A percentile compares a stretch with the other conserved stretches of the same genome.
phyloP scores from a whole-genome alignment of 352 stramenopile species.

The Thalassiosira hispida region DNA sequence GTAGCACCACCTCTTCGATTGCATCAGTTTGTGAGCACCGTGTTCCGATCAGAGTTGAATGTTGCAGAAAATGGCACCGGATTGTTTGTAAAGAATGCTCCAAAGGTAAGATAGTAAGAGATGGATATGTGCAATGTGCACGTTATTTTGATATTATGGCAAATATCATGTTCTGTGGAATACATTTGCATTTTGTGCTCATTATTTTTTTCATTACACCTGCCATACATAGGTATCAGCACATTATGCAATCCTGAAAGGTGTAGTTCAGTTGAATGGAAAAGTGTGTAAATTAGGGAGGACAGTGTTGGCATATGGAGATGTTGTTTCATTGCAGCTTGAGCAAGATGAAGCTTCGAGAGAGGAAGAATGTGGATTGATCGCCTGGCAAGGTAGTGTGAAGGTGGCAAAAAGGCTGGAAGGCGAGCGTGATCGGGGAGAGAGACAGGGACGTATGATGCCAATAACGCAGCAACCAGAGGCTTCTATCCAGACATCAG shows the following conservation, averaged over 20 bases:
- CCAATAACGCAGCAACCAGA: neutral
- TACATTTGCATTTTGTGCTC: neutral
- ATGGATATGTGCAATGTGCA: too few relatives aligned
- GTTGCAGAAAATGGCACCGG: slow-evolving; percentile 27
- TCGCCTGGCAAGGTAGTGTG: slow-evolving; percentile 23
- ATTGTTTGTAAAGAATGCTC: neutral
- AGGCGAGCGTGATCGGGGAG: slow-evolving; percentile 8
- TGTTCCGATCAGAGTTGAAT: slow-evolving; percentile 29
- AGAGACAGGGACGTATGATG: slow-evolving; percentile 25
- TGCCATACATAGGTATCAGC: slow-evolving; percentile 16
- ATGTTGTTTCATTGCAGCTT: slow-evolving; percentile 23
- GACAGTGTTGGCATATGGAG: slow-evolving; percentile 14
- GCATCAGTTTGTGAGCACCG: slow-evolving; percentile 22
- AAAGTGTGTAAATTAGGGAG: slow-evolving; percentile 9
- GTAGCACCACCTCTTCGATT: slow-evolving; percentile 9
- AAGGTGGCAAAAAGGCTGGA: slow-evolving; percentile 16
- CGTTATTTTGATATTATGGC: too few relatives aligned
- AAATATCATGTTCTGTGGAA: too few relatives aligned
- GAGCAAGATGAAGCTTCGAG: neutral
- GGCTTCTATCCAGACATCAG: neutral
- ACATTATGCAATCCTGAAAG: slow-evolving; percentile 28
- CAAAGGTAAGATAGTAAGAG: too few relatives aligned
- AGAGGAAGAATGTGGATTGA: neutral
- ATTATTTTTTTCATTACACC: slow-evolving; percentile 15
- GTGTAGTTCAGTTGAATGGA: slow-evolving; percentile 21